A percentile compares a stretch with the other conserved stretches of the same genome.
phyloP scores from a whole-genome alignment of 1,284 basidiomycete genomes.

The Microbotryum silenes-acaulis region DNA sequence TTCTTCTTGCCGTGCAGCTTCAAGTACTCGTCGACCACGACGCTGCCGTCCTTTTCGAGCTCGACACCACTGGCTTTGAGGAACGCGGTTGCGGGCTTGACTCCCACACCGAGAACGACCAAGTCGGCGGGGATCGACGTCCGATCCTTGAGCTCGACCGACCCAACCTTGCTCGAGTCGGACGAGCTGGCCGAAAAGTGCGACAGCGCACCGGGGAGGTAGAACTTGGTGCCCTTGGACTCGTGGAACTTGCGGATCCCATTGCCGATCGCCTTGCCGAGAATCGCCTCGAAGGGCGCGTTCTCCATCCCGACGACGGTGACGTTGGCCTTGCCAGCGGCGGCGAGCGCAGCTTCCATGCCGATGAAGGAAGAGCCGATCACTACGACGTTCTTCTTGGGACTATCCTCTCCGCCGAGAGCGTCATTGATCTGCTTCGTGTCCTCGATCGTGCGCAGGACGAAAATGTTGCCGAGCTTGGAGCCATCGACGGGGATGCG shows the following conservation, averaged over 20 bases:
- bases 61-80: slow-evolving; percentile 56
- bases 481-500: slow-evolving; percentile 70
- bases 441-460: slow-evolving; percentile 64
- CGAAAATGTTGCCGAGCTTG: slow-evolving; percentile 69
- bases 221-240: slow-evolving; percentile 54
- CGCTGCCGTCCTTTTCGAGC: slow-evolving; percentile 58
- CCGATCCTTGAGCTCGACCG: slow-evolving; percentile 61
- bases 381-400: slow-evolving; percentile 62
- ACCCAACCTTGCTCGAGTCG: slow-evolving; percentile 43
- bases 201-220: slow-evolving; percentile 26
- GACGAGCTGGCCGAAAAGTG: slow-evolving; percentile 32
- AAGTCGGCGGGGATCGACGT: slow-evolving; percentile 63
- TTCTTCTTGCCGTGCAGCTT: slow-evolving; percentile 43
- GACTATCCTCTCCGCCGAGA: slow-evolving; percentile 30
- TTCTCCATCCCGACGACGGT: slow-evolving; percentile 74
- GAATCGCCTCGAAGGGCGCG: slow-evolving; percentile 69
- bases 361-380: slow-evolving; percentile 90
- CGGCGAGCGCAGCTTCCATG: slow-evolving; percentile 77
- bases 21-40: slow-evolving; percentile 58
- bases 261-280: slow-evolving; percentile 72
- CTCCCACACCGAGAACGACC: slow-evolving; percentile 83
- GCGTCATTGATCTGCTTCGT: slow-evolving; percentile 64
- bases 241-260: slow-evolving; percentile 76
- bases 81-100: slow-evolving; percentile 74
- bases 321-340: slow-evolving; percentile 55